These are phyloP conservation scores for Quercus aquifolioides DNA, from an alignment of 306 rosid genomes.

Conservation along the genomic window DNA sequence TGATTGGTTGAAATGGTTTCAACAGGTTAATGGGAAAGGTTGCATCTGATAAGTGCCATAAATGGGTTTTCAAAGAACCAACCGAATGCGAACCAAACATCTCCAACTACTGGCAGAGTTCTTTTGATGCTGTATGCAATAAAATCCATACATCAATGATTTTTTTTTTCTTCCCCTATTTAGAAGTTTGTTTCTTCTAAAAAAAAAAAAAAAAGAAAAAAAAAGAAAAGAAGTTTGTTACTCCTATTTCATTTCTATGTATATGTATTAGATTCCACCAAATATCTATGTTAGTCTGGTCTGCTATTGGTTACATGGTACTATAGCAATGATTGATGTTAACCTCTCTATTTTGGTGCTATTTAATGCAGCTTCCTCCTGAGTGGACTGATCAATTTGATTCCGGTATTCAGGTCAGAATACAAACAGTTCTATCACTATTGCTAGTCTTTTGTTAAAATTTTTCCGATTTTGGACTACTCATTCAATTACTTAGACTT, in stretches of 20 bases:
- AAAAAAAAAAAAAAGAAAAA: no score
- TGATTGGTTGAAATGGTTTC: conserved; percentile 30
- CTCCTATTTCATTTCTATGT: background rate
- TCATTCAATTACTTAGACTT: background rate
- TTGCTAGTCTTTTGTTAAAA: background rate
- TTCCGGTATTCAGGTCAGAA: conserved; percentile 95
- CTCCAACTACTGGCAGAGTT: conserved; percentile 99
- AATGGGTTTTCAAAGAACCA: conserved; percentile 99
- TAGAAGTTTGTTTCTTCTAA: background rate
- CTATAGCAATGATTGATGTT: conserved; percentile 33
- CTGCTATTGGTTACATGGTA: conserved; percentile 20
- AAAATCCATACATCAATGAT: background rate
- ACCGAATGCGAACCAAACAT: conserved; percentile 94
- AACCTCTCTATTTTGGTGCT: conserved; percentile 32
- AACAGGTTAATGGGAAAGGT: conserved; percentile 99
- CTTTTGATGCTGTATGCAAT: conserved; percentile 91
- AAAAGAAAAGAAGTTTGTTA: background rate
- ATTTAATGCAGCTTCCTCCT: conserved; percentile 89
- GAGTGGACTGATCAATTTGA: conserved; percentile 99
- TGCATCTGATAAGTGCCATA: conserved; percentile 99
- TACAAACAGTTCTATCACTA: conserved; percentile 18
- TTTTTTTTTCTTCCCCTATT: background rate
- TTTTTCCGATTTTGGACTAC: background rate
- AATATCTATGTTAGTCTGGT: background rate
- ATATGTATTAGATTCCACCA: background rate